Evolutionary conservation across 192 early-diverging fungal species (phyloP).

Genomic region (Backusella parvicylindrica): DNA sequence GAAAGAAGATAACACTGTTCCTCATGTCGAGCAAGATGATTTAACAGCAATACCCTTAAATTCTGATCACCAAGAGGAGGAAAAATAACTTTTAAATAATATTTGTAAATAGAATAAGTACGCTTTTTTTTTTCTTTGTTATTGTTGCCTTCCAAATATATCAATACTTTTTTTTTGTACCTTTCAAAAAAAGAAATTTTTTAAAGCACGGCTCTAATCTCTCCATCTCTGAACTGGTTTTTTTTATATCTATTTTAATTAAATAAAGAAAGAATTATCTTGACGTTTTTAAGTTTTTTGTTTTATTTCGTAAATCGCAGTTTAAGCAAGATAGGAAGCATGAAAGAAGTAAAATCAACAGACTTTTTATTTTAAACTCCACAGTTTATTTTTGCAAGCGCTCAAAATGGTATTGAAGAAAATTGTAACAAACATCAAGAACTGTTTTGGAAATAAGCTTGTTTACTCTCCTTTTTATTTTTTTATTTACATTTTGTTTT

Average conservation of each 20-base stretch:
- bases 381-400: not conserved
- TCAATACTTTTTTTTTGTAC: not conserved
- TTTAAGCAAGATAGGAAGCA: not conserved
- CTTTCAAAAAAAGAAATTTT: not conserved
- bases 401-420: not conserved
- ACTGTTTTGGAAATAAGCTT: not conserved
- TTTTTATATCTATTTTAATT: not conserved
- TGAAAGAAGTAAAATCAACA: not conserved
- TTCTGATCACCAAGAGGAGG: not conserved
- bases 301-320: not conserved
- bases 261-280: not conserved
- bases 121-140: not conserved
- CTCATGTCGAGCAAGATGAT: not conserved
- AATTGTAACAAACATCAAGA: constrained; percentile 3
- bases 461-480: not conserved
- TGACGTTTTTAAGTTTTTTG: not conserved
- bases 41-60: not conserved
- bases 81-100: not conserved
- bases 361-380: not conserved
- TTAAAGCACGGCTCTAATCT: not conserved
- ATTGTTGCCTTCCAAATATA: not conserved
- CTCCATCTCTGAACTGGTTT: too few relatives aligned
- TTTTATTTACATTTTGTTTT: not conserved
- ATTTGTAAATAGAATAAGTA: not conserved
- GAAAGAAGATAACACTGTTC: not conserved